Evolutionary conservation across 2,329 filamentous ascomycete species (phyloP), one percentile per base, ranked within the genome.

Genomic region (Claviceps fusiformis): DNA sequence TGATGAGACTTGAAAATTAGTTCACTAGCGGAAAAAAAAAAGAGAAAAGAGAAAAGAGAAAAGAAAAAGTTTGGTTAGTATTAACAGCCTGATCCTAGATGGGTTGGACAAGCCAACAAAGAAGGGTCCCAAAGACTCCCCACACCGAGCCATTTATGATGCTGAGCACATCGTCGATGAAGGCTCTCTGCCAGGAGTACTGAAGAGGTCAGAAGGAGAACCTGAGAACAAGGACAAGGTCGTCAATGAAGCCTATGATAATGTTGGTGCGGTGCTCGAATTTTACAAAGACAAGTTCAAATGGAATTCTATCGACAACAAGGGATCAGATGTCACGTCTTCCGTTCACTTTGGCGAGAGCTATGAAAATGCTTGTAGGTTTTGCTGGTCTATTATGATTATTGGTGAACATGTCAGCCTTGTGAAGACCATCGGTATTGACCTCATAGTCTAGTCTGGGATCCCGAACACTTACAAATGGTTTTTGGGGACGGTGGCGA

Each of bases 401-500:
- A 2, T 31, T 41, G 10, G 3, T 37, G 3, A 29, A 5, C 10
- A 24, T 4, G 10, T 7, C 27, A 9, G 27, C 15, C 45, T 31
- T 47, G 13, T 39, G 1, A 27, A 17, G 11, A 24, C 6, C 19
- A 41, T 41, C 1, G 15, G 17, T 41, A 35, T 1, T 53, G 29
- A 53, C 51, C 35, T 24, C 2, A 10, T 15, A 8, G 35, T 17
- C 27, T 46, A 73, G 71, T 76, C 62, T 80, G 77, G 77, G 73
- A 79, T 55, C 69, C 74, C 2, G 65, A 71, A 57, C 67, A 65
- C 50, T 62, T 68, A 41, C 75, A 79, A 60, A 78, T 81, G 73
- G 75, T 80, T 5, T 81, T 78, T 59, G 79, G 78, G 3, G 78
- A 81, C 53, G 78, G 78, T 7, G 72, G 75, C 57, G 70, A 73